phyloP scores from a whole-genome alignment of 2,329 filamentous ascomycete genomes.

The Aspergillus persii region DNA sequence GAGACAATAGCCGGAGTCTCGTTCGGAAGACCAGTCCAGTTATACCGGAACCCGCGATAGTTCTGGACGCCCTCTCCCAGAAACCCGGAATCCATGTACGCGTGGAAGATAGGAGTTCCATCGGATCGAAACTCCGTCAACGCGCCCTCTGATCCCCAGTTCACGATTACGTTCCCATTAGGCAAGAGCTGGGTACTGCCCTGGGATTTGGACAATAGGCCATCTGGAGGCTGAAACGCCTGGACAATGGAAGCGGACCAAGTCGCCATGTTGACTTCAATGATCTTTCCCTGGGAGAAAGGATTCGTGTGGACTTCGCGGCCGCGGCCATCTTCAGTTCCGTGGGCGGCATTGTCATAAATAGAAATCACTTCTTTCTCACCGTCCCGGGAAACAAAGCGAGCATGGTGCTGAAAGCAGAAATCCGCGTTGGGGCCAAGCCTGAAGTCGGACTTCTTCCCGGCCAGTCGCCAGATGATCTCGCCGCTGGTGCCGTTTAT shows the following conservation, averaged over 20 bases:
- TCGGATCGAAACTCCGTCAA: slow-evolving; percentile 34
- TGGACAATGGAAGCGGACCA: slow-evolving; percentile 48
- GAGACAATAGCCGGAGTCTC: slow-evolving; percentile 40
- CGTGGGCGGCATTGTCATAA: slow-evolving; percentile 55
- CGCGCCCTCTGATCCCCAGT: slow-evolving; percentile 55
- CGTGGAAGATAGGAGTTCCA: slow-evolving; percentile 38
- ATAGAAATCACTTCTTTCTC: slow-evolving; percentile 53
- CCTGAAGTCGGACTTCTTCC: slow-evolving; percentile 46
- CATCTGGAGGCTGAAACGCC: slow-evolving; percentile 50
- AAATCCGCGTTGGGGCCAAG: slow-evolving; percentile 46
- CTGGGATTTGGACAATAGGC: slow-evolving; percentile 51
- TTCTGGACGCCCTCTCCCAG: slow-evolving; percentile 35
- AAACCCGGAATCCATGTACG: slow-evolving; percentile 46
- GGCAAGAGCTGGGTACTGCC: slow-evolving; percentile 55
- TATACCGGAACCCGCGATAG: slow-evolving; percentile 40
- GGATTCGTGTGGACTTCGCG: slow-evolving; percentile 38
- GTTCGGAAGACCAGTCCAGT: slow-evolving; percentile 39
- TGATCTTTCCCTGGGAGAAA: slow-evolving; percentile 46
- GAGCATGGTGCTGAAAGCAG: slow-evolving; percentile 52
- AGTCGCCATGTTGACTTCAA: slow-evolving; percentile 45
- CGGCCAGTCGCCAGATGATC: slow-evolving; percentile 51
- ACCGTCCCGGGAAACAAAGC: slow-evolving; percentile 46
- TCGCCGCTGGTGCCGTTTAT: slow-evolving; percentile 46
- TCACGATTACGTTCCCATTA: slow-evolving; percentile 54
- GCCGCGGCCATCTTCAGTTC: slow-evolving; percentile 31